These are phyloP conservation scores for Dendrocalamus latiflorus DNA, from an alignment of 202 grass and related monocot genomes.

Conservation along the genomic window DNA sequence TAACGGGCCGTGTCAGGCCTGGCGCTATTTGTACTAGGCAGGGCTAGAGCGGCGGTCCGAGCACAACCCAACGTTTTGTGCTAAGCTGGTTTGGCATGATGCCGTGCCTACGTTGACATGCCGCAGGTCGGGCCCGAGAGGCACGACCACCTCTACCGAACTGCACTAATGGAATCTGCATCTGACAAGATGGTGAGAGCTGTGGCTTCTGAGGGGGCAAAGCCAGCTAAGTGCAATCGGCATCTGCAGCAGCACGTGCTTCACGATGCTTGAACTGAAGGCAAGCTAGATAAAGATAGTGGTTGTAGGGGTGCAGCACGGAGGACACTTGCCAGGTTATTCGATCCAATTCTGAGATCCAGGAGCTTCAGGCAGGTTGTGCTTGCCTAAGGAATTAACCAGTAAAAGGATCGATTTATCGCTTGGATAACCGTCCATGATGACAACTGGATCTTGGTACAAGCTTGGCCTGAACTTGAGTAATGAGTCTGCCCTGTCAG, in stretches of 20 bases:
- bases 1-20: too few species aligned
- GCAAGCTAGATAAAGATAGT: neutral
- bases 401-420: neutral
- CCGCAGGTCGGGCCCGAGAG: too few species aligned
- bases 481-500: neutral
- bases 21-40: too few species aligned
- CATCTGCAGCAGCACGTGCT: neutral
- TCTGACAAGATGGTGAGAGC: neutral
- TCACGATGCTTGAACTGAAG: neutral
- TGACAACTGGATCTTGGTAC: neutral
- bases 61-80: too few species aligned
- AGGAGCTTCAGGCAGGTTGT: neutral
- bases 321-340: neutral
- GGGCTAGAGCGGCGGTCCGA: too few species aligned
- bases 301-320: neutral
- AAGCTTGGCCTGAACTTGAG: neutral
- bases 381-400: too few species aligned
- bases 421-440: neutral
- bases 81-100: too few species aligned
- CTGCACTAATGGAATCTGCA: neutral
- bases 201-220: neutral
- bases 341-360: neutral
- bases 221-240: neutral
- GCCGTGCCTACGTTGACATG: too few species aligned
- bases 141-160: neutral